phyloP scores from a whole-genome alignment of 208 protist species.

The Crithidia acanthocephali region DNA sequence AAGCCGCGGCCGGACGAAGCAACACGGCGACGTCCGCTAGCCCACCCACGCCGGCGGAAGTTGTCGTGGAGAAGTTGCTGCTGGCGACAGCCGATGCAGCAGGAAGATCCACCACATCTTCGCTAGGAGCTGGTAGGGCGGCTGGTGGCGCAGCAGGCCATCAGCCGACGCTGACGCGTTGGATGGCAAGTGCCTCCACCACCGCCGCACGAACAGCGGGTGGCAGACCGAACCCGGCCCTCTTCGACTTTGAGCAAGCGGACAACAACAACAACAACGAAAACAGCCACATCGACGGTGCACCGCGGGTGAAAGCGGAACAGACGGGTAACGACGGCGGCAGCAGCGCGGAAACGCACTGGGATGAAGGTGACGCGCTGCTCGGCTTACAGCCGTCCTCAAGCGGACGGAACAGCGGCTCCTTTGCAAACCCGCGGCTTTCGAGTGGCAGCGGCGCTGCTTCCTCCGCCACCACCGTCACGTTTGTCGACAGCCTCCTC shows the following conservation, averaged over 20 bases:
- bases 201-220: not conserved
- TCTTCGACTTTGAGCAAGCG: constrained; percentile 67
- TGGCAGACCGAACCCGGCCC: constrained; percentile 7
- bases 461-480: constrained; percentile 2
- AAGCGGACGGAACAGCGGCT: not conserved
- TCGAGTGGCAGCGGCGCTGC: too few species aligned
- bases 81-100: constrained; percentile 20
- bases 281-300: not conserved
- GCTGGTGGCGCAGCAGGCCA: not conserved
- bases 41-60: constrained; percentile 38
- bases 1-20: not conserved
- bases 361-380: constrained; percentile 30
- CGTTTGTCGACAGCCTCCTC: constrained; percentile 56
- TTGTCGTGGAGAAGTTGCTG: constrained; percentile 53
- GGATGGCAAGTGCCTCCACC: not conserved
- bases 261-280: constrained; percentile 1
- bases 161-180: constrained; percentile 4
- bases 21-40: not conserved
- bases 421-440: not conserved
- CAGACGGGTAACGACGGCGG: not conserved
- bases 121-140: not conserved
- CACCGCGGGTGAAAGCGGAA: not conserved
- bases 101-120: constrained; percentile 1
- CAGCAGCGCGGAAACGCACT: not conserved
- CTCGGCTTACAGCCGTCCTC: constrained; percentile 13